Base-by-base conservation (phyloP, 2,329 filamentous ascomycete genomes). In the Colletotrichum sp. region DNA sequence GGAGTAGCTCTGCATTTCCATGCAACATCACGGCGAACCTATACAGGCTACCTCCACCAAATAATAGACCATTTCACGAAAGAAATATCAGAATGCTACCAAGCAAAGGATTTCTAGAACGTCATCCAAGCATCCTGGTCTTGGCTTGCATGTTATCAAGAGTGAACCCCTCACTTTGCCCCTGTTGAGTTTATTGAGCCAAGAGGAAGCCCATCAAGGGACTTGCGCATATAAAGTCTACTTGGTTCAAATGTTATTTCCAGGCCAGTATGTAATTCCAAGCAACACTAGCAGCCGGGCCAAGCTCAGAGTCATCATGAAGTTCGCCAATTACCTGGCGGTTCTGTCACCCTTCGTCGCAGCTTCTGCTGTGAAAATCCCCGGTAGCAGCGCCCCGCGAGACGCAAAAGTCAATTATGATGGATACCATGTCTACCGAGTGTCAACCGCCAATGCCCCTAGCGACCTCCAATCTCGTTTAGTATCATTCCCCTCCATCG, bases 341-440 rank as follows among this genome's bases (percentile, higher is more conserved):
- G n/a, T 67, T 24, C 15, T 77, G 65, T 30, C 60, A 18, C 63
- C 71, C 7, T 24, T 73, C 3, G 67, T 52, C 34, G 66, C 75
- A 9, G 61, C 57, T 30, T 65, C 74, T 21, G 61, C 64, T 24
- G n/a, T 67, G 6, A 36, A 34, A 26, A 36, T 65, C 6, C 16
- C 52, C 5, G n/a, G 18, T 8, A 28, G 36, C 34, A 43, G 3
- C 8, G 16, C 43, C 15, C 21, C 64, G 12, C 68, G 52, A 18
- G 69, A 75, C 10, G 24, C 55, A 26, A 77, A 66, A 34, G 72
- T 80, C 65, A 80, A 75, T 66, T 85, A 84, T 67, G 80, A 83
- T 55, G 82, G 82, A 30, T 84, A 84, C 63, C 82, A 81, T 64
- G 79, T 84, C 28, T 83, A 81, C 72, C 81, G 80, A 26, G 77